Conservation (phyloP, 2,329 filamentous ascomycete species). For the Nannizziopsis arthrosporioides region DNA sequence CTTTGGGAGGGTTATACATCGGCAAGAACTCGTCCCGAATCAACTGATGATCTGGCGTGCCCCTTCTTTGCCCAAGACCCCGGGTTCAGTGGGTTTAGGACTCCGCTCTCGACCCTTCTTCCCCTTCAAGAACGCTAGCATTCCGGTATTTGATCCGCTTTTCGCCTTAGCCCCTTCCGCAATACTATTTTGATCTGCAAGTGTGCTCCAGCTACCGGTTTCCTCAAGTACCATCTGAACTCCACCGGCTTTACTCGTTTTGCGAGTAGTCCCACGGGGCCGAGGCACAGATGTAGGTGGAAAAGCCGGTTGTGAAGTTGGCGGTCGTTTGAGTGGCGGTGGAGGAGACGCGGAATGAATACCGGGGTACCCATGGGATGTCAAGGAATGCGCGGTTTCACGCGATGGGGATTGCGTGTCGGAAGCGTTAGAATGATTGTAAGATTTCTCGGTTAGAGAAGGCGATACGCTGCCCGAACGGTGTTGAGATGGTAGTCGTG, state of each 20-base stretch:
- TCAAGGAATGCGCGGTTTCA: conserved; percentile 20
- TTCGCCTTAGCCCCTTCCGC: conserved; percentile 49
- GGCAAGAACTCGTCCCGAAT: not conserved
- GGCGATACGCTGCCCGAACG: conserved; percentile 25
- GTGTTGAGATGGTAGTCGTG: conserved; percentile 29
- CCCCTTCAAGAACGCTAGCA: conserved; percentile 78
- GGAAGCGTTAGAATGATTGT: conserved; percentile 18
- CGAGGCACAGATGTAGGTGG: conserved; percentile 32
- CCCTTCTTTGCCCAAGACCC: conserved; percentile 88
- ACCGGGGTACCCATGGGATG: conserved; percentile 8
- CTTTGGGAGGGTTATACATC: not conserved
- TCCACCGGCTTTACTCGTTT: conserved; percentile 67
- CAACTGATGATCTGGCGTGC: conserved; percentile 64
- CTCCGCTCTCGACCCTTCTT: conserved; percentile 86
- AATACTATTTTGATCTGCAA: conserved; percentile 72
- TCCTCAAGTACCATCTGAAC: conserved; percentile 86
- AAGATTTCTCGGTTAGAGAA: conserved; percentile 23
- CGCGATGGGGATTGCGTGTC: conserved; percentile 22
- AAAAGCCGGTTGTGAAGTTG: conserved; percentile 21
- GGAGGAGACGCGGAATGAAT: conserved; percentile 18
- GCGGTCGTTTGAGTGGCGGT: conserved; percentile 13
- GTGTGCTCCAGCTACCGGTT: conserved; percentile 78
- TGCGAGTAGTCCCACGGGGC: conserved; percentile 52
- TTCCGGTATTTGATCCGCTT: conserved; percentile 53
- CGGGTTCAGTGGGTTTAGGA: conserved; percentile 86